Evolutionary conservation across 1,284 basidiomycete genomes (phyloP).

Genomic region (Sanghuangporus sanghuang): DNA sequence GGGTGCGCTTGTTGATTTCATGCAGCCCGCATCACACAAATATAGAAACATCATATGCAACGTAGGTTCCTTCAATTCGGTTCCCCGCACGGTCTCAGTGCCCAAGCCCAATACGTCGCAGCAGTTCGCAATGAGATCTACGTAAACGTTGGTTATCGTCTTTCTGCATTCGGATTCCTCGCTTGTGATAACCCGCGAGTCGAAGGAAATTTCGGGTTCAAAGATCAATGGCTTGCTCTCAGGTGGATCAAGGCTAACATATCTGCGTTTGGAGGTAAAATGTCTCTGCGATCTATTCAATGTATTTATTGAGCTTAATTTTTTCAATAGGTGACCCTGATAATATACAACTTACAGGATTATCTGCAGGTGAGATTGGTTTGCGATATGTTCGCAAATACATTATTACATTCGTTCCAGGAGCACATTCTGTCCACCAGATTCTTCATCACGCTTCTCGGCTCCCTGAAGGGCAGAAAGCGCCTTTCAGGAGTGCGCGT

Average conservation of each 20-base stretch:
- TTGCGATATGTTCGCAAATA: not conserved
- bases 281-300: not conserved
- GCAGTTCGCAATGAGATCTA: slow-evolving; percentile 61
- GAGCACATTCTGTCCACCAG: slow-evolving; percentile 73
- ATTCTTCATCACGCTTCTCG: slow-evolving; percentile 64
- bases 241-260: slow-evolving; percentile 61
- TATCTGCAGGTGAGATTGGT: slow-evolving; percentile 55
- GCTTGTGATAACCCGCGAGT: slow-evolving; percentile 55
- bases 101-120: slow-evolving; percentile 63
- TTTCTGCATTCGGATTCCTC: slow-evolving; percentile 72
- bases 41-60: not conserved
- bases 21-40: too few species aligned
- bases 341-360: slow-evolving; percentile 57
- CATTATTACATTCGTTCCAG: slow-evolving; percentile 27
- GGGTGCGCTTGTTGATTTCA: slow-evolving; percentile 37
- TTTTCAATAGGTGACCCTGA: slow-evolving; percentile 42
- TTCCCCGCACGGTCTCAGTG: slow-evolving; percentile 51
- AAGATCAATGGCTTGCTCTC: slow-evolving; percentile 66
- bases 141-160: slow-evolving; percentile 67
- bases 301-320: not conserved
- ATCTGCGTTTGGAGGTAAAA: slow-evolving; percentile 49
- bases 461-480: slow-evolving; percentile 47
- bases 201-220: slow-evolving; percentile 73
- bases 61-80: slow-evolving; percentile 76
- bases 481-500: slow-evolving; percentile 62